phyloP scores from a whole-genome alignment of 768 basidiomycete genomes.

The Termitomyces sp. region DNA sequence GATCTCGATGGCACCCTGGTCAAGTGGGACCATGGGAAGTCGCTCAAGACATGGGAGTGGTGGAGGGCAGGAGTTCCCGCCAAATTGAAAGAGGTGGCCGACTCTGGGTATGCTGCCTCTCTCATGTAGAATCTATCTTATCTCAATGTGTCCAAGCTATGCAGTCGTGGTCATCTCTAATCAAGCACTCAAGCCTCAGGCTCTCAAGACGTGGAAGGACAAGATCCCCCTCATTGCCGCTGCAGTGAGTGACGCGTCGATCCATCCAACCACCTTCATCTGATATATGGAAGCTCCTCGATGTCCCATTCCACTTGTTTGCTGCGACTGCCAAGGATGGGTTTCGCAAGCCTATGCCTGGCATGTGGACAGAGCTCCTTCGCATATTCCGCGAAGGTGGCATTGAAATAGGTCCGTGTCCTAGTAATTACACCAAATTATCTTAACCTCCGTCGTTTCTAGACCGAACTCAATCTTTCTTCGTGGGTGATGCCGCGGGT shows the following conservation, averaged over 20 bases:
- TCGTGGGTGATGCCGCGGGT: constrained; percentile 90
- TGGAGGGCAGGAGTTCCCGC: constrained; percentile 64
- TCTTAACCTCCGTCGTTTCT: constrained; percentile 13
- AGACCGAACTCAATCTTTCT: constrained; percentile 72
- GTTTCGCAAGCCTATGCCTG: constrained; percentile 83
- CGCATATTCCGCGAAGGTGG: constrained; percentile 54
- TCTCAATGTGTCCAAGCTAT: constrained; percentile 41
- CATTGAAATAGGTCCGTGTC: constrained; percentile 57
- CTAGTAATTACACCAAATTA: neutral
- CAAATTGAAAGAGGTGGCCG: constrained; percentile 56
- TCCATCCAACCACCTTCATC: neutral
- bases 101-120: constrained; percentile 50
- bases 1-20: constrained; percentile 91
- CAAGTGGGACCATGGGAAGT: constrained; percentile 39
- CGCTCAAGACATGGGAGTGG: constrained; percentile 57
- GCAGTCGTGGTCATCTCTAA: constrained; percentile 80
- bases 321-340: constrained; percentile 74
- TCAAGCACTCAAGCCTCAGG: constrained; percentile 53
- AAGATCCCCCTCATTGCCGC: constrained; percentile 70
- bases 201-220: constrained; percentile 65
- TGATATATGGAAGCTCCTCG: constrained; percentile 47
- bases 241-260: constrained; percentile 36
- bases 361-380: constrained; percentile 79
- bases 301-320: constrained; percentile 73
- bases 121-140: neutral